Percentiles rank a stretch among this genome's conserved stretches.
These are phyloP conservation scores for Geranium incanum DNA, from an alignment of 441 rosid species.

Conservation along the genomic window DNA sequence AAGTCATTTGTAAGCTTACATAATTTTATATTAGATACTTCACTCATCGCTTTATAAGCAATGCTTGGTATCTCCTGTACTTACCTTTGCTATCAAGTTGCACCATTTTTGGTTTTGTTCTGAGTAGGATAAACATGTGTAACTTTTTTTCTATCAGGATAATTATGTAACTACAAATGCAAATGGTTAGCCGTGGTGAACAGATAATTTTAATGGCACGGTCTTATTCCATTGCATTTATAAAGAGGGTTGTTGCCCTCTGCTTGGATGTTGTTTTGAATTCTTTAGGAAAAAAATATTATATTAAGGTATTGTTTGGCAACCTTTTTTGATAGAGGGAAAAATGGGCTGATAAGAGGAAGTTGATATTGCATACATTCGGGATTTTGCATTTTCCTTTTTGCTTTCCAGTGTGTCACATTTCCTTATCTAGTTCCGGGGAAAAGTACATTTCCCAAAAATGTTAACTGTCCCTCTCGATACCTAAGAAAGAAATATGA, in stretches of 20 bases:
- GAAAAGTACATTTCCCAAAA: no score
- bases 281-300: background rate
- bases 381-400: no score
- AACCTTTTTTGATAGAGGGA: no score
- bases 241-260: background rate
- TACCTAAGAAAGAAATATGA: background rate
- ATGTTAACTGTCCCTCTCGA: no score
- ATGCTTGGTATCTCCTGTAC: background rate
- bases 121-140: background rate
- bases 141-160: background rate
- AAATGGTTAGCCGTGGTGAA: background rate
- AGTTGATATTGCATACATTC: no score
- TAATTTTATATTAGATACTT: background rate
- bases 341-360: no score
- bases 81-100: background rate
- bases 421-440: no score
- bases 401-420: no score
- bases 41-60: background rate
- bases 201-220: background rate
- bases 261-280: background rate
- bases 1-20: conserved; percentile 21
- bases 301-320: no score
- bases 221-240: background rate
- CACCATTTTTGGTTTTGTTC: background rate
- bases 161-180: background rate